phyloP scores from a whole-genome alignment of 495 filamentous ascomycete genomes.

The Penicillium robsamsonii region DNA sequence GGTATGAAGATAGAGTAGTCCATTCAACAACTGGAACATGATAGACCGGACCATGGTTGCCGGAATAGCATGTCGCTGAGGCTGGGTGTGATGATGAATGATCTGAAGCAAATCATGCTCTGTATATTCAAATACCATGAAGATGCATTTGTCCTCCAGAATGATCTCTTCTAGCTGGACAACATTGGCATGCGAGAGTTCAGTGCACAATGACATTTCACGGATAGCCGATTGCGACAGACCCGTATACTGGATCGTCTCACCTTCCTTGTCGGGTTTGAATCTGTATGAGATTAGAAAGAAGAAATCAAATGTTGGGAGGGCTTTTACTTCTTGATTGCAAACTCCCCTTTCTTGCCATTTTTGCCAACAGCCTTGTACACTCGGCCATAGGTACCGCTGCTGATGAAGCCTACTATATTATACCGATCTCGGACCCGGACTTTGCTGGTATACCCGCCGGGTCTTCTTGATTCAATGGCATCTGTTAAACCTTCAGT shows the following conservation, averaged over 20 bases:
- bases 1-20: conserved; percentile 87
- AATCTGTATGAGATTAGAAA: conserved; percentile 57
- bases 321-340: conserved; percentile 78
- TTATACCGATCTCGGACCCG: conserved; percentile 88
- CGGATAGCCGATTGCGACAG: conserved; percentile 96
- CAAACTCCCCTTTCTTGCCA: conserved; percentile 74
- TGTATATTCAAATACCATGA: conserved; percentile 99
- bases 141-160: conserved; percentile 97
- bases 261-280: conserved; percentile 99
- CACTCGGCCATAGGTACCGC: conserved; percentile 97
- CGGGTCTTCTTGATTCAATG: conserved; percentile 42
- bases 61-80: conserved; percentile 80
- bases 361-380: conserved; percentile 90
- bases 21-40: conserved; percentile 91
- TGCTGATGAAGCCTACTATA: conserved; percentile 96
- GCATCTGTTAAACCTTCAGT: conserved; percentile 27
- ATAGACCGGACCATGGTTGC: conserved; percentile 86
- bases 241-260: conserved; percentile 89
- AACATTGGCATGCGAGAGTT: conserved; percentile 84
- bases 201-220: conserved; percentile 98
- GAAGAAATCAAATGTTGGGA: conserved; percentile 4
- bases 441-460: conserved; percentile 78
- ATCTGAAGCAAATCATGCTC: conserved; percentile 97
- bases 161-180: conserved; percentile 94
- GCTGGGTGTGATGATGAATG: conserved; percentile 94